These are phyloP conservation scores for Fusarium buharicum DNA, from an alignment of 2,329 filamentous ascomycete genomes.

Conservation along the genomic window DNA sequence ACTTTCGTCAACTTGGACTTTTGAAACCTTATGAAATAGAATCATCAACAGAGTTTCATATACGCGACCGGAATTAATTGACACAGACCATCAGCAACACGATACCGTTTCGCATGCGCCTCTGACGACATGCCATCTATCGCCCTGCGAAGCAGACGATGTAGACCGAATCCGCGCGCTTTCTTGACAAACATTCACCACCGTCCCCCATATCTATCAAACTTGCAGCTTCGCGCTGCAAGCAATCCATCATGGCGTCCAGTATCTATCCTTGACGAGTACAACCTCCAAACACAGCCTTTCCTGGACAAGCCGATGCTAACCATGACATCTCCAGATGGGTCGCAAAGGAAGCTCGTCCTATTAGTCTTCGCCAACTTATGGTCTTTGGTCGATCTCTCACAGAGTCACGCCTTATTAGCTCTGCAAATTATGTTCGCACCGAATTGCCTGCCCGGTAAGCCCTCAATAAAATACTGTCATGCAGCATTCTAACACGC, in stretches of 20 bases:
- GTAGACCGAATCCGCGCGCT: conserved; percentile 47
- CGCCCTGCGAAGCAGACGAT: conserved; percentile 59
- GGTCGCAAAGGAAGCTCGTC: conserved; percentile 90
- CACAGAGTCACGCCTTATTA: conserved; percentile 88
- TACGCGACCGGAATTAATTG: conserved; percentile 15
- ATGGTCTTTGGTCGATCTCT: conserved; percentile 97
- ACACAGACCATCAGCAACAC: conserved; percentile 2
- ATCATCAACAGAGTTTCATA: neutral
- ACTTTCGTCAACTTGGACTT: neutral
- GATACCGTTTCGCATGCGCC: conserved; percentile 49
- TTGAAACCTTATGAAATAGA: neutral
- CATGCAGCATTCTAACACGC: conserved; percentile 21
- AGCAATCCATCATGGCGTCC: conserved; percentile 66
- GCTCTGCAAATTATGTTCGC: conserved; percentile 96
- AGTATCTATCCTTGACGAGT: conserved; percentile 73
- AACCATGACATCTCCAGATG: conserved; percentile 67
- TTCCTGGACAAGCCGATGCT: conserved; percentile 21
- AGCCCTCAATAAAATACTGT: conserved; percentile 26
- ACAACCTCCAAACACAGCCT: conserved; percentile 43
- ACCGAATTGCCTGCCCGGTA: conserved; percentile 82
- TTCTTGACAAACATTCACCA: conserved; percentile 20
- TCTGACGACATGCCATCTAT: conserved; percentile 57
- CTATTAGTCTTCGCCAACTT: conserved; percentile 95
- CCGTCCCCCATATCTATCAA: conserved; percentile 13
- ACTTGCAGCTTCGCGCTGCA: conserved; percentile 33